A percentile compares a stretch with the other conserved stretches of the same genome.
phyloP scores from a whole-genome alignment of 257 asterid species.

The Solanum chiquidenum region DNA sequence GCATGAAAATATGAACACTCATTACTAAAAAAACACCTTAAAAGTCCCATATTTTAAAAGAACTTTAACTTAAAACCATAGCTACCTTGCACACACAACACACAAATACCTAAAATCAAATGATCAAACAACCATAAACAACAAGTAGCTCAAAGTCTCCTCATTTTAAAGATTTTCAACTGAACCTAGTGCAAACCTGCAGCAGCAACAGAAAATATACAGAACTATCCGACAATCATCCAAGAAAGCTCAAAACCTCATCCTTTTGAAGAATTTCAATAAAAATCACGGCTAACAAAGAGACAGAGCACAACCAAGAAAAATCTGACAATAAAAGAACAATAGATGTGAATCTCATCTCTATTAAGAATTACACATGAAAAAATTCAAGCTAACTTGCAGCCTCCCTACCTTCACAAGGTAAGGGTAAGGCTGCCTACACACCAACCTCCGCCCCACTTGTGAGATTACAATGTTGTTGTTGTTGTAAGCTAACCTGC shows the following conservation, averaged over 20 bases:
- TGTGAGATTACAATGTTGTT: neutral
- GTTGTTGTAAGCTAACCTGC: neutral
- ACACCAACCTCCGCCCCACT: neutral
- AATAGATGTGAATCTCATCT: neutral
- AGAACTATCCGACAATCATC: neutral
- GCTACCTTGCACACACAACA: neutral
- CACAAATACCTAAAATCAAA: neutral
- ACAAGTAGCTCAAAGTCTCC: neutral
- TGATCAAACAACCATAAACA: neutral
- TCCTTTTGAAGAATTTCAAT: neutral
- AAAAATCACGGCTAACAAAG: neutral
- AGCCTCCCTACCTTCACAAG: neutral
- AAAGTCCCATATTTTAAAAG: neutral
- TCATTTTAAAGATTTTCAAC: neutral
- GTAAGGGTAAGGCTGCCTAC: neutral
- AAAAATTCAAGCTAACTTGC: neutral
- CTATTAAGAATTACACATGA: neutral
- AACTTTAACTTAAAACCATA: neutral
- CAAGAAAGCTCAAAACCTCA: neutral
- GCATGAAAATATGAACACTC: neutral
- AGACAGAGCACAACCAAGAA: neutral
- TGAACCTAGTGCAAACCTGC: neutral
- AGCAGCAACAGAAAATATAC: neutral
- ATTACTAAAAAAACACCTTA: neutral
- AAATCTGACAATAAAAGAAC: neutral